phyloP scores from a whole-genome alignment of 2,329 filamentous ascomycete genomes.

The Exserohilum rostratum region DNA sequence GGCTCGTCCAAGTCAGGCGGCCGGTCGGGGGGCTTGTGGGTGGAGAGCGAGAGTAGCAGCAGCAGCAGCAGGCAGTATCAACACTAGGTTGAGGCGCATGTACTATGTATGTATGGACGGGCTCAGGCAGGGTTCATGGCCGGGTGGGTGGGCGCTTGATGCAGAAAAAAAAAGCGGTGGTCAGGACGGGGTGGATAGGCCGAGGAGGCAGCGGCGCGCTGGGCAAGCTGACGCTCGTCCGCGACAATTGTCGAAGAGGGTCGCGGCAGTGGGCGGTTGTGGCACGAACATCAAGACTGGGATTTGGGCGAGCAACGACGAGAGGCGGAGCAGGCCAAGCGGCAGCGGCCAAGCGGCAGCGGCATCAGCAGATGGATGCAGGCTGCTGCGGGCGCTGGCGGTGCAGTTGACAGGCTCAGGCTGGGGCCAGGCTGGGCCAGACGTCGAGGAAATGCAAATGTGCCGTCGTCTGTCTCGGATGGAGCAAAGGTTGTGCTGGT shows the following conservation, averaged over 20 bases:
- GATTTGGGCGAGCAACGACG: not conserved
- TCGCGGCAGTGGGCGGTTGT: not conserved
- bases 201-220: conserved; percentile 5
- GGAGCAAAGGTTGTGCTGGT: conserved; percentile 8
- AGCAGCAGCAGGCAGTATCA: too few relatives aligned
- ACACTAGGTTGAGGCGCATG: not conserved
- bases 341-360: not conserved
- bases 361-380: not conserved
- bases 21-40: not conserved
- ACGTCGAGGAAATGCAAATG: not conserved
- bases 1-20: too few relatives aligned
- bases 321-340: not conserved
- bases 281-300: conserved; percentile 4
- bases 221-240: conserved; percentile 6
- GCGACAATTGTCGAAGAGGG: not conserved
- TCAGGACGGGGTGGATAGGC: conserved; percentile 1
- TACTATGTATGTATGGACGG: too few relatives aligned
- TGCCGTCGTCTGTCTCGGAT: conserved; percentile 1
- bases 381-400: not conserved
- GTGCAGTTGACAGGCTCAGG: not conserved
- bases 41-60: too few relatives aligned
- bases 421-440: not conserved
- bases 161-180: not conserved
- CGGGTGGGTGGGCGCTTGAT: not conserved
- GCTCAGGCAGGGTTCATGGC: not conserved